Evolutionary conservation across 768 basidiomycete species (phyloP), one percentile per base, ranked within the genome.

Genomic region (Hericium erinaceus): DNA sequence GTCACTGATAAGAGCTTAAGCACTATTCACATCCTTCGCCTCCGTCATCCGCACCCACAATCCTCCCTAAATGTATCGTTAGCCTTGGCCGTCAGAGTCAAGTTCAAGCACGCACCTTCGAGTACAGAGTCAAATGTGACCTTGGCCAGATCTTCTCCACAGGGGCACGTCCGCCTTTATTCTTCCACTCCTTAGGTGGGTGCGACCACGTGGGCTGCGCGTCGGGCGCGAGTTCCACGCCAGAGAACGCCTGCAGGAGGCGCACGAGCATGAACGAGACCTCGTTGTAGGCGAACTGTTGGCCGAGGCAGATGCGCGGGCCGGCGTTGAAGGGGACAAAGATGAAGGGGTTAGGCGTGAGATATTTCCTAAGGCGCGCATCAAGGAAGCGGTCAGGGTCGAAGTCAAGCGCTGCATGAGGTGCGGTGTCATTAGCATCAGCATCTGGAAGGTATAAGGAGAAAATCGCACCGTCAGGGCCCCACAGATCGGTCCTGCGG

Each of bases 321-420:
- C 81, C 83, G 0, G 82, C 82, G 57, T 84, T 84, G 70, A 85
- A 85, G 0, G 84, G 83, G 6, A 81, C 67, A 67, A 85, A 85
- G 57, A 87, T 85, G 72, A 79, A 84, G 1, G 83, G 82, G 60
- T 84, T 84, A 1, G 77, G 75, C 0, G 70, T 73, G 20, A 83
- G 71, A 58, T 81, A 81, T 63, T 76, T 73, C 61, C 81, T 75
- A 6, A 80, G 61, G 48, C 84, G 73, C 13, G 76, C 75, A 58
- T 85, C 84, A 48, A 85, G 66, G 73, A 82, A 86, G 13, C 83
- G 73, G 61, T 83, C 80, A 1, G 83, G 84, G 64, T 85, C 84
- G 58, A 84, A 85, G 64, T 81, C 77, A 48, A 80, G 73, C 2
- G 85, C 85, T 85, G 59, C 12, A 16, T 12, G 49, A 28, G 15